A percentile compares a stretch with the other conserved stretches of the same genome.
Conservation (phyloP, 1,139 yeast species). For the Suhomyces terraborum region DNA sequence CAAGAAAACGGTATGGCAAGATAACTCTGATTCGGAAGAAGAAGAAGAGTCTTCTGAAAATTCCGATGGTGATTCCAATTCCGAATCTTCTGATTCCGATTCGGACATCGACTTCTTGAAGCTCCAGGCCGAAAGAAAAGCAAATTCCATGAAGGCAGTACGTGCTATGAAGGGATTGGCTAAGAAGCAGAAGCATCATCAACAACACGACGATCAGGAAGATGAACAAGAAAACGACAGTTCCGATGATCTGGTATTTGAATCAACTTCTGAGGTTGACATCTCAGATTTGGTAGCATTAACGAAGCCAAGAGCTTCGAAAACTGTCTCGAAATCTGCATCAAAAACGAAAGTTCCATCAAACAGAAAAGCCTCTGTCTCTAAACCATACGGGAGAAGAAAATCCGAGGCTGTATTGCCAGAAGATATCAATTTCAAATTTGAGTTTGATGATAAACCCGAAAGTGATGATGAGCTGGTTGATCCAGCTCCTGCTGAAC, state of each 20-base stretch:
- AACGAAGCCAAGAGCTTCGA: conserved; percentile 10
- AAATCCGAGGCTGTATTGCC: conserved; percentile 46
- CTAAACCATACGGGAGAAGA: conserved; percentile 38
- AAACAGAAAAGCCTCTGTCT: conserved; percentile 23
- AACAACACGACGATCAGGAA: no score
- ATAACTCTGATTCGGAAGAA: conserved; percentile 23
- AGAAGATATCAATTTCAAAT: conserved; percentile 56
- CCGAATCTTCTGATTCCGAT: conserved; percentile 55
- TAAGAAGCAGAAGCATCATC: conserved; percentile 14
- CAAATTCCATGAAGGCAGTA: conserved; percentile 52
- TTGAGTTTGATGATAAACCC: conserved; percentile 50
- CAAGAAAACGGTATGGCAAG: conserved; percentile 31
- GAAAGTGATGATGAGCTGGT: conserved; percentile 23
- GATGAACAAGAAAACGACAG: conserved; percentile 7
- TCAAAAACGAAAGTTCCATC: conserved; percentile 9
- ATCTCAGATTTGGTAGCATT: conserved; percentile 16
- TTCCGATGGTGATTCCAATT: conserved; percentile 36
- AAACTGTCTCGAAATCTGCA: conserved; percentile 4
- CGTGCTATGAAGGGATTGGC: conserved; percentile 43
- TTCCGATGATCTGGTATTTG: conserved; percentile 12
- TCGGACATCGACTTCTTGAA: conserved; percentile 71
- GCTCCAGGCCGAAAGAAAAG: conserved; percentile 66
- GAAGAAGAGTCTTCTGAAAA: conserved; percentile 11
- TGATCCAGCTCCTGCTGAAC: conserved; percentile 20
- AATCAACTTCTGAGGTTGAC: conserved; percentile 15